Evolutionary conservation across 73 alveolate species (phyloP).

Genomic region (Paramecium biaurelia): DNA sequence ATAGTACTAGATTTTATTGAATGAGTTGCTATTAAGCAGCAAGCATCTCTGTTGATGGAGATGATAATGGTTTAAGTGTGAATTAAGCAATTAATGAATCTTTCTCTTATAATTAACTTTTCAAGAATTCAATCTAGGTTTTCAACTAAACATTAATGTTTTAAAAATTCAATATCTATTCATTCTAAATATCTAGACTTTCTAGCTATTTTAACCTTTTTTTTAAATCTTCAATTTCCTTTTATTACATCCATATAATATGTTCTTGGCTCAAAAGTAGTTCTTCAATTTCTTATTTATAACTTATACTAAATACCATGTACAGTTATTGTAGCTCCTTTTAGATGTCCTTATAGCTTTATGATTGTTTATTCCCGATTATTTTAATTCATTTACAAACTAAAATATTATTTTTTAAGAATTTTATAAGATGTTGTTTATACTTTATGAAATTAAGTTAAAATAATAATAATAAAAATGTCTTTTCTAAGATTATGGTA

Average conservation of each 20-base stretch:
- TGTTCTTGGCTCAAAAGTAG: neutral
- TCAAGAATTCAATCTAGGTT: conserved; percentile 25
- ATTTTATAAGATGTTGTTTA: neutral
- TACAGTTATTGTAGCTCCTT: neutral
- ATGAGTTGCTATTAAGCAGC: neutral
- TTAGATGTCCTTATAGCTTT: neutral
- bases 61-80: neutral
- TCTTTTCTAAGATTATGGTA: neutral
- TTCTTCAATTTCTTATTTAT: neutral
- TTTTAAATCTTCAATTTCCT: neutral
- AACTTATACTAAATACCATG: neutral
- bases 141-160: conserved; percentile 11
- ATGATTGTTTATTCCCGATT: neutral
- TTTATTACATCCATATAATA: neutral
- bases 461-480: neutral
- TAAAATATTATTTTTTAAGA: neutral
- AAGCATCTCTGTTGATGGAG: neutral
- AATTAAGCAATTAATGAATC: neutral
- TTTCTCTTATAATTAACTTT: neutral
- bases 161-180: neutral
- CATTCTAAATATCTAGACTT: neutral
- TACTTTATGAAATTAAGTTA: neutral
- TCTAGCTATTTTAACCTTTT: neutral
- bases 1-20: neutral
- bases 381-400: neutral